These are phyloP conservation scores for Polyporus arcularius DNA, from an alignment of 768 basidiomycete species.

Conservation along the genomic window DNA sequence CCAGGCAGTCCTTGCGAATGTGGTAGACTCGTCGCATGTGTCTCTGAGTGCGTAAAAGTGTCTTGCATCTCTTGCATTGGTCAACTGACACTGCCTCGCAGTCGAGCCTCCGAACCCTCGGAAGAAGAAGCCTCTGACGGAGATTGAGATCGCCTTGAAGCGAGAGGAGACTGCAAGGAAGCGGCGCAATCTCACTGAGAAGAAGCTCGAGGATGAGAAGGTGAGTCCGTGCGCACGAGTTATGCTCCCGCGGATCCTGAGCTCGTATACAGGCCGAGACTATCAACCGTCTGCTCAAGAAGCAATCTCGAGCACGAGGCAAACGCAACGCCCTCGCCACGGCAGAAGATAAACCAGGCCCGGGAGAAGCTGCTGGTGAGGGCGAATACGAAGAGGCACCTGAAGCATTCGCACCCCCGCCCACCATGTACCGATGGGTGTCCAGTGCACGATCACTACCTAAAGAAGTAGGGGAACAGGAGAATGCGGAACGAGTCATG, in stretches of 20 bases:
- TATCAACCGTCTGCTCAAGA: constrained; percentile 86
- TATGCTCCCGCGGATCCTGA: background rate
- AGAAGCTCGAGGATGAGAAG: constrained; percentile 86
- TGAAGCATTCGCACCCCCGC: constrained; percentile 31
- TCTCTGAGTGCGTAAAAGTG: constrained; percentile 48
- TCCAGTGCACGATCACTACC: constrained; percentile 48
- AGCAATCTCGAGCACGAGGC: constrained; percentile 69
- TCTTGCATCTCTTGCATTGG: background rate
- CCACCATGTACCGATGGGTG: constrained; percentile 75
- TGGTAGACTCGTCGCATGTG: constrained; percentile 69
- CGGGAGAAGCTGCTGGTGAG: constrained; percentile 37
- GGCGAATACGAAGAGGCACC: constrained; percentile 44
- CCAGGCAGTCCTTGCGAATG: constrained; percentile 72
- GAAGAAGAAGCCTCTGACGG: constrained; percentile 70
- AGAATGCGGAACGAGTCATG: constrained; percentile 33
- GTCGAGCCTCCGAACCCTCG: constrained; percentile 38
- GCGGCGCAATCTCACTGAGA: constrained; percentile 77
- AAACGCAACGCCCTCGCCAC: constrained; percentile 55
- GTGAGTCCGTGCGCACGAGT: constrained; percentile 35
- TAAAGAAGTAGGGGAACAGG: constrained; percentile 1
- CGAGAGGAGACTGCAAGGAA: constrained; percentile 83
- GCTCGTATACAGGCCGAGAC: constrained; percentile 64
- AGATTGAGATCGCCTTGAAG: constrained; percentile 70
- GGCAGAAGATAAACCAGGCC: constrained; percentile 43
- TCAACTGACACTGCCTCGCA: constrained; percentile 1